Conservation (phyloP, 371 early-diverging fungal species). For the Apophysomyces trapeziformis region DNA sequence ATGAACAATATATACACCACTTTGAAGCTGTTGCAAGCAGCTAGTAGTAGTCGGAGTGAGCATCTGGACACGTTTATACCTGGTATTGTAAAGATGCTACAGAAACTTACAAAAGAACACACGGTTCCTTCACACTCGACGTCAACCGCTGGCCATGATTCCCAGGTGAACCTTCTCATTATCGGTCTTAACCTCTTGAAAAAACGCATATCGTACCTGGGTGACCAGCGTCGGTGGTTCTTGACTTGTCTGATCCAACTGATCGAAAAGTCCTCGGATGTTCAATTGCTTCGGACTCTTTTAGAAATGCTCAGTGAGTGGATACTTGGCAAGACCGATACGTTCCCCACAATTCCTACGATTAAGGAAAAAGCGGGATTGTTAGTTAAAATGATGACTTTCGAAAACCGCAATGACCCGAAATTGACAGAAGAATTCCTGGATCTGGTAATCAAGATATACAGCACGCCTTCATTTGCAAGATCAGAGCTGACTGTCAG, state of each 20-base stretch:
- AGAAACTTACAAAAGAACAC: constrained; percentile 84
- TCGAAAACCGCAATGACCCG: constrained; percentile 71
- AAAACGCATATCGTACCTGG: constrained; percentile 76
- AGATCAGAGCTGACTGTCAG: constrained; percentile 91
- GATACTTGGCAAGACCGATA: constrained; percentile 78
- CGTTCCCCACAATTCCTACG: constrained; percentile 96
- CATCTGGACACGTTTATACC: constrained; percentile 74
- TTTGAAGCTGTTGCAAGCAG: constrained; percentile 75
- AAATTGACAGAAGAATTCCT: constrained; percentile 81
- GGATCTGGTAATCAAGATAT: constrained; percentile 85
- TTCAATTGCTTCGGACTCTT: constrained; percentile 73
- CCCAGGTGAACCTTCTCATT: constrained; percentile 65
- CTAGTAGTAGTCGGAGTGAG: constrained; percentile 69
- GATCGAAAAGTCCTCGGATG: constrained; percentile 81
- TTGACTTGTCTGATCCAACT: constrained; percentile 81
- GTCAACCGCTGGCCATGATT: constrained; percentile 45
- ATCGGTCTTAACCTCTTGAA: constrained; percentile 79
- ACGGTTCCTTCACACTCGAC: constrained; percentile 38
- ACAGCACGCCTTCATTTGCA: constrained; percentile 77
- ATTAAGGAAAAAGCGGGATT: constrained; percentile 94
- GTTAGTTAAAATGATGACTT: constrained; percentile 87
- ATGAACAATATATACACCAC: constrained; percentile 72
- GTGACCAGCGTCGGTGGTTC: constrained; percentile 89
- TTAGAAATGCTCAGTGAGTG: constrained; percentile 88
- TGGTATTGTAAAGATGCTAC: constrained; percentile 81